A percentile compares a stretch with the other conserved stretches of the same genome.
Evolutionary conservation across 2,329 filamentous ascomycete species (phyloP).

Genomic region (Sarocladium brachiariae): DNA sequence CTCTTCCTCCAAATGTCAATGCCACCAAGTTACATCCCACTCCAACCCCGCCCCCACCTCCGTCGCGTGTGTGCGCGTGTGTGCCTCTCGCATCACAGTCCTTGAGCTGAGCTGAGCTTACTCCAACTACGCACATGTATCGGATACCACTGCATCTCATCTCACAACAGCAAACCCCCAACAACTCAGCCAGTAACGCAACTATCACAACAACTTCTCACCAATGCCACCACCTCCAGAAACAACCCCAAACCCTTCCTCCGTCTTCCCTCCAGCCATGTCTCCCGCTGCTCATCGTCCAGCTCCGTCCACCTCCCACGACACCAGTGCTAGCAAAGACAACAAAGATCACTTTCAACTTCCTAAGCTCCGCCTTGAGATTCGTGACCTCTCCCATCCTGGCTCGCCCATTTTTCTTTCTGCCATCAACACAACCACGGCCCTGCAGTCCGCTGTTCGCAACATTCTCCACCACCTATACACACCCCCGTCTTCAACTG

Average conservation of each 20-base stretch:
- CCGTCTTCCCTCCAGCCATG: constrained; percentile 19
- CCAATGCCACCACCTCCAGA: constrained; percentile 16
- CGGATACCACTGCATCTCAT: too few species aligned
- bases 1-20: too few species aligned
- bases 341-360: constrained; percentile 27
- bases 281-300: constrained; percentile 18
- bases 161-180: too few species aligned
- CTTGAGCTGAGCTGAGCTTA: not conserved
- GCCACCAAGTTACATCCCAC: too few species aligned
- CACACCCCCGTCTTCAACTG: too few species aligned
- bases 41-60: not conserved
- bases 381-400: constrained; percentile 50
- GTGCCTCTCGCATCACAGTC: not conserved
- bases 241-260: constrained; percentile 17
- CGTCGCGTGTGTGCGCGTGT: not conserved
- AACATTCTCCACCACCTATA: constrained; percentile 67
- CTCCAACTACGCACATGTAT: not conserved
- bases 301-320: constrained; percentile 8
- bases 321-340: constrained; percentile 2
- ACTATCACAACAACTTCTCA: not conserved
- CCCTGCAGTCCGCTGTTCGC: constrained; percentile 56
- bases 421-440: constrained; percentile 53
- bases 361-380: constrained; percentile 53
- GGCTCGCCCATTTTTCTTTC: constrained; percentile 62
- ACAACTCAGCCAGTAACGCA: constrained; percentile 8